A percentile compares a stretch with the other conserved stretches of the same genome.
phyloP scores from a whole-genome alignment of 495 filamentous ascomycete species.

The Penicillium longicatenatum region DNA sequence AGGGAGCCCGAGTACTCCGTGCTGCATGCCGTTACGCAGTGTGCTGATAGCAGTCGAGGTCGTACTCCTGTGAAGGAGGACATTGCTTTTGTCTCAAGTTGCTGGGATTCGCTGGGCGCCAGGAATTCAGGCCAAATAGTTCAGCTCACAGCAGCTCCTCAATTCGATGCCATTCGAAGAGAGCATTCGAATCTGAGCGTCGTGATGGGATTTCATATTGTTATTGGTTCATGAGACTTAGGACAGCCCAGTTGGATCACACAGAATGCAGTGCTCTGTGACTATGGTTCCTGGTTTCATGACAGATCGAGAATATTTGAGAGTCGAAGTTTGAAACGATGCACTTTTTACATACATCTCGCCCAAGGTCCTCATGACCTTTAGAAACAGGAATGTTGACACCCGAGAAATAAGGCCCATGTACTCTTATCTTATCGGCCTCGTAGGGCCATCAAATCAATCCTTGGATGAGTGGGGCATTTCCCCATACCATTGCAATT shows the following conservation, averaged over 20 bases:
- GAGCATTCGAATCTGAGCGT: too few species aligned
- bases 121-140: too few species aligned
- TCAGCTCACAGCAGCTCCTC: too few species aligned
- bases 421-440: background rate
- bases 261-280: background rate
- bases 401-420: background rate
- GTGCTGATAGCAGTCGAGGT: background rate
- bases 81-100: background rate
- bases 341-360: background rate
- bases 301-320: background rate
- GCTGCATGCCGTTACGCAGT: background rate
- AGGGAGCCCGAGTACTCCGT: conserved; percentile 2
- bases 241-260: background rate
- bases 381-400: background rate
- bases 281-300: background rate
- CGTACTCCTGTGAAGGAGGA: background rate
- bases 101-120: background rate
- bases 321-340: too few species aligned
- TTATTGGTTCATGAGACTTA: background rate
- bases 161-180: too few species aligned
- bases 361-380: conserved; percentile 1
- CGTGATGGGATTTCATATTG: background rate
- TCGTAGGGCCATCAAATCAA: background rate
- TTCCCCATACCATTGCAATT: background rate
- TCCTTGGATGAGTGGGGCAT: background rate